Base-by-base conservation (phyloP, 306 rosid genomes). In the Fragaria ananassa region DNA sequence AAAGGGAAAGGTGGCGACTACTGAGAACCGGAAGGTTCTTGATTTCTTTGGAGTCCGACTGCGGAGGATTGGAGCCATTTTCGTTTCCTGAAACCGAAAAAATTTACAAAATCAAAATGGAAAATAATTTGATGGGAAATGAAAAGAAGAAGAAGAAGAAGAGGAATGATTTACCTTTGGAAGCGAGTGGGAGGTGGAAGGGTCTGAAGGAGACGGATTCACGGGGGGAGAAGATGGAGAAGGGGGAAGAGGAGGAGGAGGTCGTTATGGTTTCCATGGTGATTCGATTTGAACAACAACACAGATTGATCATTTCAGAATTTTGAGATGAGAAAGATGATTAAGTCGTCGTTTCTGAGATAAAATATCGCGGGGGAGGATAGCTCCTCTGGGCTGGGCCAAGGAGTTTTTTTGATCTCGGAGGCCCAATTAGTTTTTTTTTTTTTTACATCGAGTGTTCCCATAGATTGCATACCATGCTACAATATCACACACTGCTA, bases 1-100 rank as follows among this genome's bases (percentile, higher is more conserved):
- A 91, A 45, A 93, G 89, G 72, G 94, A 93, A 78, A 89, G 87
- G 49, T 81, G 74, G 21, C 87, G 93, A 62, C 87, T 84, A 31
- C 82, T 79, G 79, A 75, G 80, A 86, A 89, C 54, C 3, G 98
- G 98, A 73, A 90, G 81, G 50, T 50, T 67, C 10, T 77, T 83
- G 60, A 71, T 76, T n/a, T 86, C 82, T 37, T 85, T 87, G 27
- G 93, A 81, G 47, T 82, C 88, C 23, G 82, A 77, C n/a, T 41
- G 44, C 10, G 89, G 72, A 37, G 25, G 13, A 64, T 78, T 83
- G 21, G 83, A 80, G 53, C 87, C 94, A 42, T 70, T 82, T 31
- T 80, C 91, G 53, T 88, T 85, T 72, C 91, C 96, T 93, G 88
- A 77, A 82, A 76, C 0, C 34, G 4, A 56, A 65, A 18, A 56